A percentile compares a stretch with the other conserved stretches of the same genome.
Conservation (phyloP, 2,329 filamentous ascomycete species). For the Amphichorda felina region DNA sequence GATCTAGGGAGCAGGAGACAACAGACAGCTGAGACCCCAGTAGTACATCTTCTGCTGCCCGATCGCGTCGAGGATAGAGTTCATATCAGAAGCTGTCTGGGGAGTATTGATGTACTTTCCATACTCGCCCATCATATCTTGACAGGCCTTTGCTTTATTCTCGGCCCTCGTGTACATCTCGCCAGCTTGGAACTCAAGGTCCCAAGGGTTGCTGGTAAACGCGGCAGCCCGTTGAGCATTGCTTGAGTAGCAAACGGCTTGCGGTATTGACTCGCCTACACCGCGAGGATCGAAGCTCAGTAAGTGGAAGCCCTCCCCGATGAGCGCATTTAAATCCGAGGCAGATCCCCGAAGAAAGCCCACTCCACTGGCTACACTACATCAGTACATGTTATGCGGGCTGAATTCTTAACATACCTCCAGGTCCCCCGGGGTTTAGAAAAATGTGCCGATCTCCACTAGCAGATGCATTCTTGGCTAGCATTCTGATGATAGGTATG, state of each 20-base stretch:
- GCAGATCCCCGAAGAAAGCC: constrained; percentile 21
- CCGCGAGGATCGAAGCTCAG: constrained; percentile 35
- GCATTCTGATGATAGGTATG: constrained; percentile 30
- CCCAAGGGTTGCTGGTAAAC: not conserved
- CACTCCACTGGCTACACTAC: constrained; percentile 17
- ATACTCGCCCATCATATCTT: constrained; percentile 31
- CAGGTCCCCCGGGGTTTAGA: constrained; percentile 36
- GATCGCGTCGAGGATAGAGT: constrained; percentile 53
- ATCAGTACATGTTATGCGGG: not conserved
- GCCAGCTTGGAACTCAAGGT: not conserved
- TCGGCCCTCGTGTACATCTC: constrained; percentile 22
- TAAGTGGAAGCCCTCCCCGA: constrained; percentile 32
- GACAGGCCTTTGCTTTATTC: constrained; percentile 2
- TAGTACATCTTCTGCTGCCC: constrained; percentile 35
- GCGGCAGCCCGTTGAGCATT: constrained; percentile 12
- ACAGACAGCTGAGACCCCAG: constrained; percentile 25
- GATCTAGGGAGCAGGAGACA: not conserved
- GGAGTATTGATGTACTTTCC: constrained; percentile 34
- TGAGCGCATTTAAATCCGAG: constrained; percentile 17
- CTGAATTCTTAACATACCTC: constrained; percentile 11
- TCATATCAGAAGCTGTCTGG: constrained; percentile 39
- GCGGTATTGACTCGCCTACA: constrained; percentile 16
- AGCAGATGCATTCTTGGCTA: constrained; percentile 20
- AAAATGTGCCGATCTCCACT: constrained; percentile 19
- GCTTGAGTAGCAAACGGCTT: constrained; percentile 26